These are phyloP conservation scores for Aspergillus sp. DNA, from an alignment of 2,329 filamentous ascomycete genomes.

Conservation along the genomic window DNA sequence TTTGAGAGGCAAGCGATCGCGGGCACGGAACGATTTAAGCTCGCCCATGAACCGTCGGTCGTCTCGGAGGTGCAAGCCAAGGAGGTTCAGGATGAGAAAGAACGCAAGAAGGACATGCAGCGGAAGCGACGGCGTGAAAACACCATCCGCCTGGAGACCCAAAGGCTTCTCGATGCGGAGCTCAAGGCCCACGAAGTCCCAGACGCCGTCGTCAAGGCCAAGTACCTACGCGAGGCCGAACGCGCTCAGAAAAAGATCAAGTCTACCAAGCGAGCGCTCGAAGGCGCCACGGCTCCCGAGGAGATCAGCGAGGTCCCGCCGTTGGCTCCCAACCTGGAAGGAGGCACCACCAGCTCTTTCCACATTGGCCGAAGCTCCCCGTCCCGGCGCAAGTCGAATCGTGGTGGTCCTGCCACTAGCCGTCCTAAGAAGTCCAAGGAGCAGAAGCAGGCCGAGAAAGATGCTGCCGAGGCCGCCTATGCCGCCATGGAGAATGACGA, in stretches of 20 bases:
- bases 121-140: constrained; percentile 92
- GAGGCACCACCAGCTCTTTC: constrained; percentile 78
- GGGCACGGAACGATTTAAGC: constrained; percentile 68
- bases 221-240: constrained; percentile 75
- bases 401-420: constrained; percentile 37
- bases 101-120: constrained; percentile 99
- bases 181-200: constrained; percentile 68
- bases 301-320: constrained; percentile 64
- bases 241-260: constrained; percentile 87
- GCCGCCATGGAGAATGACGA: constrained; percentile 52
- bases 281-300: constrained; percentile 68
- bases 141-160: constrained; percentile 77
- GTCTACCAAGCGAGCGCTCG: constrained; percentile 77
- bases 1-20: constrained; percentile 61
- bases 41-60: constrained; percentile 69
- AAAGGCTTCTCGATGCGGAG: constrained; percentile 73
- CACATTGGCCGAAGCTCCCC: constrained; percentile 53
- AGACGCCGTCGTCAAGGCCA: constrained; percentile 73
- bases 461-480: constrained; percentile 78
- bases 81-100: constrained; percentile 89
- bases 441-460: constrained; percentile 61
- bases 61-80: constrained; percentile 80
- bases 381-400: constrained; percentile 48
- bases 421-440: constrained; percentile 82
- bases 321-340: constrained; percentile 72